A percentile compares a stretch with the other conserved stretches of the same genome.
Evolutionary conservation across 2,329 filamentous ascomycete species (phyloP).

Genomic region (Paecilomyces sp.): DNA sequence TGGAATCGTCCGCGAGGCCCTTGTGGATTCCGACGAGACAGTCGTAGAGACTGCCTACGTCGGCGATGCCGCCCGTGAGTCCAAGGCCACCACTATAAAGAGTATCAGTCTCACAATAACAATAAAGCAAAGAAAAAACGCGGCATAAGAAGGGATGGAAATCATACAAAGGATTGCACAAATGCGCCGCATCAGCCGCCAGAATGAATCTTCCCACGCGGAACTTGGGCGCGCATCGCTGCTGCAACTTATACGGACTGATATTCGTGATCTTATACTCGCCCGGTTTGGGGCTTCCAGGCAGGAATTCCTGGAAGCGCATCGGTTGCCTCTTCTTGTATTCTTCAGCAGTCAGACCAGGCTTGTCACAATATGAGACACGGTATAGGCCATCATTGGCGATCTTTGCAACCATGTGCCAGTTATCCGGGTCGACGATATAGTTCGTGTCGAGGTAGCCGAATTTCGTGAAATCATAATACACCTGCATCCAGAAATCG

Average conservation of each 20-base stretch:
- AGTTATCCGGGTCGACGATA: constrained; percentile 55
- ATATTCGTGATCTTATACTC: constrained; percentile 53
- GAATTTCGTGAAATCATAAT: constrained; percentile 51
- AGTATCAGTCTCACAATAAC: constrained; percentile 11
- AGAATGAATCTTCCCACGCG: constrained; percentile 52
- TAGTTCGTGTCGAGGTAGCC: constrained; percentile 40
- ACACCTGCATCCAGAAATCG: constrained; percentile 39
- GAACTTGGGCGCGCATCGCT: constrained; percentile 52
- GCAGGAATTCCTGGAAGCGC: constrained; percentile 53
- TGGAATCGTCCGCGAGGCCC: constrained; percentile 30
- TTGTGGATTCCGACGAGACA: constrained; percentile 44
- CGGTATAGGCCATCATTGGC: constrained; percentile 55
- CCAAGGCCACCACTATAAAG: constrained; percentile 51
- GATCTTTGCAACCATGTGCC: constrained; percentile 56
- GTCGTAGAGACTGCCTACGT: constrained; percentile 55
- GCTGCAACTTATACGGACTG: constrained; percentile 56
- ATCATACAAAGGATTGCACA: constrained; percentile 46
- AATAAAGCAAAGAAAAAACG: neutral
- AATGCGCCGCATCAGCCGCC: constrained; percentile 55
- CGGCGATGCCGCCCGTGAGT: constrained; percentile 58
- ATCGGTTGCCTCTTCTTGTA: constrained; percentile 46
- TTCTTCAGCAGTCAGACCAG: constrained; percentile 48
- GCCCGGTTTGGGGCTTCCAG: constrained; percentile 51
- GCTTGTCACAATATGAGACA: constrained; percentile 55
- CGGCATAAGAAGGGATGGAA: neutral